Base-by-base conservation (phyloP, 2,329 filamentous ascomycete genomes). In the Cercospora sp. region DNA sequence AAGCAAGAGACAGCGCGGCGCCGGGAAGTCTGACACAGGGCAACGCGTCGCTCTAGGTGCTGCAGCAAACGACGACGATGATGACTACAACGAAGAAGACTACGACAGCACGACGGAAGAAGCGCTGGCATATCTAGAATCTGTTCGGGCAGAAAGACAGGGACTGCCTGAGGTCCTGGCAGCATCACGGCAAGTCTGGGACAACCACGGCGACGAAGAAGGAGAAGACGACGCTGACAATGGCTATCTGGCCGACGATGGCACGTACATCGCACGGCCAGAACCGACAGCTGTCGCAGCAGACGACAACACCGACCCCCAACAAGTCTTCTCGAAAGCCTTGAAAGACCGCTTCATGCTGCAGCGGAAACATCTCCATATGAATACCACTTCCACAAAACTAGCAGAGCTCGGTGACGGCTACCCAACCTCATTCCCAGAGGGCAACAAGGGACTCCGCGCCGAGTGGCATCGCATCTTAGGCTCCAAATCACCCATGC, bases 201-300 rank as follows among this genome's bases (percentile, higher is more conserved):
- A 66, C 30, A 62, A 40, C 53, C 34, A 32, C 43, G 34, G 57
- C n/a, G 26, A 55, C 28, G 61, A 49, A 12, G 62, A 62, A 13
- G 68, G 72, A 51, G 73, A 77, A 51, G 75, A 75, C 13, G 76
- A 77, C 28, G 76, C 81, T 63, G 75, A 79, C 21, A 73, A 76
- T 37, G 82, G 86, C 51, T 88, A 88, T 74, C 89, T 88, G 75
- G 95, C 92, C 77, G 82, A 88, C 16, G 91, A 97, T 73, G 93
- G 93, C 60, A 91, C 92, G 43, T 97, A 93, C 77, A 87, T 90
- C 26, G 91, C 89, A 3, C 83, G 85, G 2, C 85, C 87, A 0
- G 80, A 84, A 12, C 72, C 77, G 18, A 74, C 79, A 30, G 68
- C 78, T 21, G n/a, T 65, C 12, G 67, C 74, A 1, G 69, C 73